phyloP scores from a whole-genome alignment of 2,329 filamentous ascomycete genomes.

The Curvularia sp. region DNA sequence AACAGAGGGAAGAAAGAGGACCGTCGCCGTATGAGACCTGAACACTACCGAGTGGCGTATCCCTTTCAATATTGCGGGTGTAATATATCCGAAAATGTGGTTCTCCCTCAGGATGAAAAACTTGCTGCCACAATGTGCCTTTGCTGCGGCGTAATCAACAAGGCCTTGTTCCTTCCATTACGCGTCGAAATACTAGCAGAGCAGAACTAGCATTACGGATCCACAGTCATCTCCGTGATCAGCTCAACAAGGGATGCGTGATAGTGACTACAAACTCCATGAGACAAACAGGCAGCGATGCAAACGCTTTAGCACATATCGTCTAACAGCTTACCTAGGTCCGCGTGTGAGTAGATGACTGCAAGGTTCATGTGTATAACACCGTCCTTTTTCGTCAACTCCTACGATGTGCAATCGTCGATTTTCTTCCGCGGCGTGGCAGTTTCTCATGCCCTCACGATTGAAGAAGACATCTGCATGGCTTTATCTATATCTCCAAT shows the following conservation, averaged over 20 bases:
- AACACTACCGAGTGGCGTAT: neutral
- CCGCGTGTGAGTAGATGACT: neutral
- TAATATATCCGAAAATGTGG: neutral
- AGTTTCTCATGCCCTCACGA: neutral
- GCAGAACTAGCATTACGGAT: neutral
- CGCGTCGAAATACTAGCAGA: neutral
- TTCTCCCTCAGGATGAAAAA: neutral
- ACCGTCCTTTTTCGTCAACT: neutral
- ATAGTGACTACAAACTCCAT: neutral
- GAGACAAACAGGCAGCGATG: neutral
- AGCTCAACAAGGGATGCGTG: neutral
- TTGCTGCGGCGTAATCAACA: slow-evolving; percentile 3
- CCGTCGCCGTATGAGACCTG: neutral
- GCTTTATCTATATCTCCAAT: neutral
- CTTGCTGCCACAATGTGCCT: slow-evolving; percentile 1
- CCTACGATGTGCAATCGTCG: neutral
- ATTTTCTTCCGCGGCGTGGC: neutral
- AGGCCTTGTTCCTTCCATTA: neutral
- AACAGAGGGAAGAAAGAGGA: neutral
- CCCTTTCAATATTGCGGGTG: neutral
- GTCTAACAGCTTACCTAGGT: neutral
- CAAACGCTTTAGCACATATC: neutral
- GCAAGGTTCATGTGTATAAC: neutral
- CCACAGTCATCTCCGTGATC: slow-evolving; percentile 5
- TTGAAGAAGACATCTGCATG: neutral